These are phyloP conservation scores for Clarireedia hainanense DNA, from an alignment of 2,329 filamentous ascomycete species.

Conservation along the genomic window DNA sequence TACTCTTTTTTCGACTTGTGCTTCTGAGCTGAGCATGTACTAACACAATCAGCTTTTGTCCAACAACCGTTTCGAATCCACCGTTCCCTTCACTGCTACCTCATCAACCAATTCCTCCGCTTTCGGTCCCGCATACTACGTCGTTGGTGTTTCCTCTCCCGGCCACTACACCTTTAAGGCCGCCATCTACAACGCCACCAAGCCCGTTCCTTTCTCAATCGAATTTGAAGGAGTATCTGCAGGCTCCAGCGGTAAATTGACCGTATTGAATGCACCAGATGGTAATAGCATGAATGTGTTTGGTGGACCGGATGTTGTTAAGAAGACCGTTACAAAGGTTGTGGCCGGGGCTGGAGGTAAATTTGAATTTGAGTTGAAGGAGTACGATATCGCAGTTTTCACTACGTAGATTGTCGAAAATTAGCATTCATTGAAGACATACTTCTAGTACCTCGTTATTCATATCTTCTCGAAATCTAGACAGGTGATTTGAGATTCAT, in stretches of 20 bases:
- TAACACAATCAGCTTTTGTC: constrained; percentile 4
- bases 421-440: background rate
- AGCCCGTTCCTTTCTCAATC: constrained; percentile 1
- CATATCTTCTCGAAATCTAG: too few relatives aligned
- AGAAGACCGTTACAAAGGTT: background rate
- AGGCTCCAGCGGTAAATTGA: background rate
- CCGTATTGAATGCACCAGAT: constrained; percentile 5
- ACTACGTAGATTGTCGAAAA: background rate
- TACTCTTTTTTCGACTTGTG: background rate
- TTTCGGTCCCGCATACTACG: constrained; percentile 8
- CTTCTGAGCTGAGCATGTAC: background rate
- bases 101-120: background rate
- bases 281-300: constrained; percentile 1
- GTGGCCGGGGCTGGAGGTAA: background rate
- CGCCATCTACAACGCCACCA: constrained; percentile 7
- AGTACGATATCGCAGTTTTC: constrained; percentile 9
- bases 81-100: constrained; percentile 3
- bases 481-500: too few relatives aligned
- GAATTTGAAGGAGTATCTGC: constrained; percentile 5
- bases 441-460: too few relatives aligned
- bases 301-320: constrained; percentile 2
- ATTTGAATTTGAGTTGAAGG: constrained; percentile 10
- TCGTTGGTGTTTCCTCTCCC: constrained; percentile 1
- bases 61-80: constrained; percentile 1
- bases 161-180: constrained; percentile 8